Evolutionary conservation across 768 basidiomycete species (phyloP), one percentile per base, ranked within the genome.

Genomic region (Suillus placidus): DNA sequence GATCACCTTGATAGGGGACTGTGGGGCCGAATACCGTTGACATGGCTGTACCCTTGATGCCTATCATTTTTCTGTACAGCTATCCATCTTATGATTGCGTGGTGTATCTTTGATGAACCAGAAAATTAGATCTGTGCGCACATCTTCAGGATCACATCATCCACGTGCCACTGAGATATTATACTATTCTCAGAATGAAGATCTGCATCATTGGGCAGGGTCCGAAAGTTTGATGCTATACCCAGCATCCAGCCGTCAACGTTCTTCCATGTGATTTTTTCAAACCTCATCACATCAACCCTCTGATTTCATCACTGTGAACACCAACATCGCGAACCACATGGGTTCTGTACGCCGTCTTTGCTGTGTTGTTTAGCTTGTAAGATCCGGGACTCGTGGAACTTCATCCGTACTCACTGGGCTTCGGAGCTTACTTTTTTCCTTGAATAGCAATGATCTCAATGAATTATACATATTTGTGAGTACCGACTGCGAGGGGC

Each of bases 1-100:
- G 74, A 90, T 92, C 63, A 84, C 80, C 6, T 81, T 81, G 34
- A 88, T 94, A 66, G 92, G 92, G 12, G 93, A 94, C 75, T 94
- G 93, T 74, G 92, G 93, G 45, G 87, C 89, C 6, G 92, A 94
- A 79, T 94, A 94, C 78, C 88, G 93, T 37, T 88, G 73, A 75
- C 32, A 51, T 26, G 52, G 47, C 62, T 56, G 51, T 60, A 62
- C 61, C n/a, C 35, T 43, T 42, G 30, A 38, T 30, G 64, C 12
- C 52, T 42, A 38, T 57, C n/a, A 68, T 40, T 30, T 57, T 38
- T 30, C 12, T 43, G 55, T 61, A 35, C 32, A 55, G 54, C 54
- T 34, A 55, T 55, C 12, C 56, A 40, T 45, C 62, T 56, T 64
- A 18, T 64, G 61, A 42, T 63, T 61, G 30, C 16, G 40, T 57